Evolutionary conservation across 495 filamentous ascomycete species (phyloP).

Genomic region (Astrothelium macrocarpum): DNA sequence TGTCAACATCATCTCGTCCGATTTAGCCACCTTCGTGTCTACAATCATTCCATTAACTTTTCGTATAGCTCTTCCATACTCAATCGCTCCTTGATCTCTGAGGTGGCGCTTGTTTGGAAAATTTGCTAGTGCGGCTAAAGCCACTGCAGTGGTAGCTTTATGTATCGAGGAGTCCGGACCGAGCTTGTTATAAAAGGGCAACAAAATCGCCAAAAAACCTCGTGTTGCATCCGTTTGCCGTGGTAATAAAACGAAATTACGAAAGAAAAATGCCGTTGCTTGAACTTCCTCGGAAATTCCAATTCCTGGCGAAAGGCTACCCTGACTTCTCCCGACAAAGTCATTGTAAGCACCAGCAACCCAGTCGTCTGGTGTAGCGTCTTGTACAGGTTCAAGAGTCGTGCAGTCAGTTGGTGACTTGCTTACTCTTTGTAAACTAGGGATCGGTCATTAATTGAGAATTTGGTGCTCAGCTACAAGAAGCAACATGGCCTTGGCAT

Average conservation of each 20-base stretch:
- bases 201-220: slow-evolving; percentile 24
- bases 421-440: not conserved
- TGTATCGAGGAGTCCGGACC: slow-evolving; percentile 23
- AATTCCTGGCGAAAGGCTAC: slow-evolving; percentile 9
- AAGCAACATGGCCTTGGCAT: too few relatives aligned
- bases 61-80: slow-evolving; percentile 25
- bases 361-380: not conserved
- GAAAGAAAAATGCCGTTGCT: slow-evolving; percentile 29
- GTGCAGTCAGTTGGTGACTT: not conserved
- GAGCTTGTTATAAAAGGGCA: slow-evolving; percentile 23
- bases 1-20: slow-evolving; percentile 24
- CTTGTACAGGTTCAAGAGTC: not conserved
- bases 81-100: slow-evolving; percentile 14
- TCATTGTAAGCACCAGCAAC: slow-evolving; percentile 14
- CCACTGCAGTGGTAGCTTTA: slow-evolving; percentile 25
- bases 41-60: slow-evolving; percentile 21
- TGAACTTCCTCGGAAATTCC: slow-evolving; percentile 17
- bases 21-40: slow-evolving; percentile 20
- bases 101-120: slow-evolving; percentile 24
- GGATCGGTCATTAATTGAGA: not conserved
- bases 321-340: not conserved
- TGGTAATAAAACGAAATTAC: slow-evolving; percentile 26
- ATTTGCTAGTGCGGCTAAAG: slow-evolving; percentile 22
- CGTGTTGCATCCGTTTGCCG: slow-evolving; percentile 22
- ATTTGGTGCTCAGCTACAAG: not conserved